Conservation (phyloP, 2,329 filamentous ascomycete species). For the Pseudogymnoascus sp. region DNA sequence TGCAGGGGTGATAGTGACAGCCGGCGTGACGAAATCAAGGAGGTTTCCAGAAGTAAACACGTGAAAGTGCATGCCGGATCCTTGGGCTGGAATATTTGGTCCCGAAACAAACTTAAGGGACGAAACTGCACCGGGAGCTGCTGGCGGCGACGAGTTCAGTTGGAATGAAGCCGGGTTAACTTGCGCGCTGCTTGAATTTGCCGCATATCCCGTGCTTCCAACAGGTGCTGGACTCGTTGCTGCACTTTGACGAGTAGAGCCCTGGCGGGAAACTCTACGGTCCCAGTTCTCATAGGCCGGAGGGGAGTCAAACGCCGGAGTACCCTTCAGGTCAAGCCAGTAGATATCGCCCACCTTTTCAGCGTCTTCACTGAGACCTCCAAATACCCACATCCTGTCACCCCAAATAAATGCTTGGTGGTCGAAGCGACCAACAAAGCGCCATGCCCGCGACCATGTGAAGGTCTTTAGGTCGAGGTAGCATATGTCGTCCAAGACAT, state of each 20-base stretch:
- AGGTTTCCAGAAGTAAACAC: constrained; percentile 88
- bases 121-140: constrained; percentile 81
- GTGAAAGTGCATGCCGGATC: constrained; percentile 90
- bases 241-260: constrained; percentile 45
- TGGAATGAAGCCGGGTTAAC: constrained; percentile 61
- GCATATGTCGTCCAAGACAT: constrained; percentile 91
- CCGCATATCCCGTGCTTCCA: constrained; percentile 57
- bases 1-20: constrained; percentile 74
- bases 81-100: constrained; percentile 77
- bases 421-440: constrained; percentile 89
- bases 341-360: constrained; percentile 92
- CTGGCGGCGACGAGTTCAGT: constrained; percentile 68
- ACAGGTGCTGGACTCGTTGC: constrained; percentile 44
- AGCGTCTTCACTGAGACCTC: constrained; percentile 91
- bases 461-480: constrained; percentile 96
- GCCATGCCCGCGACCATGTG: constrained; percentile 95
- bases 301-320: constrained; percentile 70
- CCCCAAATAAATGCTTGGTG: constrained; percentile 91
- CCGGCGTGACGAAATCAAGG: constrained; percentile 89
- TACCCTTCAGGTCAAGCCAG: constrained; percentile 94
- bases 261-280: constrained; percentile 25
- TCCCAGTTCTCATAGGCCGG: constrained; percentile 51
- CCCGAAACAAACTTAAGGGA: constrained; percentile 85
- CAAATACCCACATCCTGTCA: constrained; percentile 92
- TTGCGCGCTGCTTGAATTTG: constrained; percentile 60